These are phyloP conservation scores for Funneliformis caledonium DNA, from an alignment of 371 early-diverging fungal species.

Conservation along the genomic window DNA sequence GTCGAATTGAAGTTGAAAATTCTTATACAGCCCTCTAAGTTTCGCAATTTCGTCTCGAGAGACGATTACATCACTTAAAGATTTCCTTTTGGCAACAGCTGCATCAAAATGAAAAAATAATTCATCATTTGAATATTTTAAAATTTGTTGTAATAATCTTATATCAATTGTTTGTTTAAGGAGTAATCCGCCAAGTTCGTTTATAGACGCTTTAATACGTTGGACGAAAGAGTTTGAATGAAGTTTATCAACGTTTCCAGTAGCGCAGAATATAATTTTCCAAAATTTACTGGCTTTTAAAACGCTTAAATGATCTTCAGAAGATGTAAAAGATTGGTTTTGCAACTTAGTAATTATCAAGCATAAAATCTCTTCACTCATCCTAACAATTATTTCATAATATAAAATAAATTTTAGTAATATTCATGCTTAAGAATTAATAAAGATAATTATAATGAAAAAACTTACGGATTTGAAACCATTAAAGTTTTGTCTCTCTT, in stretches of 20 bases:
- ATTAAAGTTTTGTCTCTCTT: not conserved
- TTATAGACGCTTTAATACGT: not conserved
- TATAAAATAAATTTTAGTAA: not conserved
- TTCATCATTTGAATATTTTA: conserved; percentile 1
- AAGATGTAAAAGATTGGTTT: not conserved
- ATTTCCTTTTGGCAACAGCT: not conserved
- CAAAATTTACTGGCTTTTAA: conserved; percentile 14
- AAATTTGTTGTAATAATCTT: conserved; percentile 2
- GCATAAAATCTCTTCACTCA: conserved; percentile 34
- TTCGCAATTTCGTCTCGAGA: not conserved
- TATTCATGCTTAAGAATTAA: too few relatives aligned
- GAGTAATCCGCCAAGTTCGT: not conserved
- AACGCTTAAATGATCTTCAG: too few relatives aligned
- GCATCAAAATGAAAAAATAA: conserved; percentile 4
- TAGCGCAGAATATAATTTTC: conserved; percentile 10
- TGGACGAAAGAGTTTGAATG: not conserved
- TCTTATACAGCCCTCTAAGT: not conserved
- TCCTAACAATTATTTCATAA: not conserved
- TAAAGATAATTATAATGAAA: not conserved
- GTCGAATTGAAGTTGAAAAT: not conserved
- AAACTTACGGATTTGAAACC: conserved; percentile 25
- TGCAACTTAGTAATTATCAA: conserved; percentile 15
- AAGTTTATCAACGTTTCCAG: not conserved
- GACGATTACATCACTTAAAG: not conserved
- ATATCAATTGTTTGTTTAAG: not conserved